These are phyloP conservation scores for Butyriboletus loyo DNA, from an alignment of 768 basidiomycete genomes.

Conservation along the genomic window DNA sequence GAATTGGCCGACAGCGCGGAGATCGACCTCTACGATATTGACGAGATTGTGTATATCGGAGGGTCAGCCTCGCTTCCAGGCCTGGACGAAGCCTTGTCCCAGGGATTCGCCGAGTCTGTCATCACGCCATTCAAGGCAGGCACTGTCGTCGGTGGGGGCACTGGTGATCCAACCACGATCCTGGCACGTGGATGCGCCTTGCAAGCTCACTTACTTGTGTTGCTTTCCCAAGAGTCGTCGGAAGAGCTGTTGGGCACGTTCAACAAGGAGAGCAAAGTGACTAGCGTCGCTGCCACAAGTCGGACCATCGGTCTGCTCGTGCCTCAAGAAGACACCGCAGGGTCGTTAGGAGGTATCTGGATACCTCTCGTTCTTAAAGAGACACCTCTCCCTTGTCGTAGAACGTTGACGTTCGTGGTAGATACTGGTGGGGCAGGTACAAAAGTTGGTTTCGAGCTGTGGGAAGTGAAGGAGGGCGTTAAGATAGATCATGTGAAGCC, in stretches of 20 bases:
- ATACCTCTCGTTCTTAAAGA: constrained; percentile 65
- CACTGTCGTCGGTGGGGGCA: constrained; percentile 67
- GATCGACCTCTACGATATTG: constrained; percentile 64
- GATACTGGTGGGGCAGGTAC: constrained; percentile 38
- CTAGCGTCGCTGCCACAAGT: constrained; percentile 52
- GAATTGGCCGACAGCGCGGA: constrained; percentile 50
- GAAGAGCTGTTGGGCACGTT: constrained; percentile 53
- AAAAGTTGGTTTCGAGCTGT: constrained; percentile 63
- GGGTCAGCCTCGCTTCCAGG: constrained; percentile 75
- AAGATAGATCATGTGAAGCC: constrained; percentile 56
- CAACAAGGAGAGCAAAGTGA: constrained; percentile 37
- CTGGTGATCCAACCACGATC: constrained; percentile 75
- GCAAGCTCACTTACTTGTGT: constrained; percentile 63
- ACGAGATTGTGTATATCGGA: constrained; percentile 79
- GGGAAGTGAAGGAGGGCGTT: constrained; percentile 72
- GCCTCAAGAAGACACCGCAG: constrained; percentile 43
- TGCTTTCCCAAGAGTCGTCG: constrained; percentile 47
- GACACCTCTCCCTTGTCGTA: constrained; percentile 66
- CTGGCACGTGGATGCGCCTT: constrained; percentile 74
- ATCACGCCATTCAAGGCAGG: constrained; percentile 65
- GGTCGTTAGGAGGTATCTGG: constrained; percentile 57
- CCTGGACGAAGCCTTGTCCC: constrained; percentile 54
- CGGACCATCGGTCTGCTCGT: constrained; percentile 66
- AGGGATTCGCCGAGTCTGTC: constrained; percentile 59
- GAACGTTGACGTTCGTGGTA: constrained; percentile 58